Conservation (phyloP, 257 asterid species). For the Solanum gracilifrons region DNA sequence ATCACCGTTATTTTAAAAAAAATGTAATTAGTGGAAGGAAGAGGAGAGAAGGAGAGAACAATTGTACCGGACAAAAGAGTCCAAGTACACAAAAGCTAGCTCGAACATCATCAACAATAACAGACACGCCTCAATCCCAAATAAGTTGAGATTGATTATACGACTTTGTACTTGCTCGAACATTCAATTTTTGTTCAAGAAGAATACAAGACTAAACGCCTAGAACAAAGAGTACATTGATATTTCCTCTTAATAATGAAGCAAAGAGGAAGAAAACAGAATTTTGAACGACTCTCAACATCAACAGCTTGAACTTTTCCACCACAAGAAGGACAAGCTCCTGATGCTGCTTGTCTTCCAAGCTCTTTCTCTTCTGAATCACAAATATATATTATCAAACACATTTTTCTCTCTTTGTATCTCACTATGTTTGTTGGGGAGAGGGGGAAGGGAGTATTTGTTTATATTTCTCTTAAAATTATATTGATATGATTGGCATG, state of each 20-base stretch:
- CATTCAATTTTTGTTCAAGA: background rate
- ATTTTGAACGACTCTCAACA: slow-evolving; percentile 20
- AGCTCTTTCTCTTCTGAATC: slow-evolving; percentile 46
- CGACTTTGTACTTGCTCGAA: background rate
- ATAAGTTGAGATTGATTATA: background rate
- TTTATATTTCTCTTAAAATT: background rate
- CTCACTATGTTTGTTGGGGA: background rate
- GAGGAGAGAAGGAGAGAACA: background rate
- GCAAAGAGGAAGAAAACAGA: slow-evolving; percentile 42
- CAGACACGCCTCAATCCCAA: background rate
- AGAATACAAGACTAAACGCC: slow-evolving; percentile 37
- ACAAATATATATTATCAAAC: slow-evolving; percentile 27
- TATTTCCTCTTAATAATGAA: slow-evolving; percentile 46
- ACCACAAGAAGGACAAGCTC: slow-evolving; percentile 47
- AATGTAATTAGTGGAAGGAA: too few species aligned
- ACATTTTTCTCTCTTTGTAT: slow-evolving; percentile 3
- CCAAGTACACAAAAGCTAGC: background rate
- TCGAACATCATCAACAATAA: background rate
- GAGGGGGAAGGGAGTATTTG: background rate
- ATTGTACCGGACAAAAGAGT: background rate
- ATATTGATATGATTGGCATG: background rate
- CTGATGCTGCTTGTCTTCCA: slow-evolving; percentile 37
- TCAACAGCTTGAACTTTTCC: slow-evolving; percentile 54
- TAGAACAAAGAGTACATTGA: slow-evolving; percentile 38
- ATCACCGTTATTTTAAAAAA: too few species aligned